Conservation (phyloP, 352 stramenopile genomes). For the Phytophthora hibernalis region DNA sequence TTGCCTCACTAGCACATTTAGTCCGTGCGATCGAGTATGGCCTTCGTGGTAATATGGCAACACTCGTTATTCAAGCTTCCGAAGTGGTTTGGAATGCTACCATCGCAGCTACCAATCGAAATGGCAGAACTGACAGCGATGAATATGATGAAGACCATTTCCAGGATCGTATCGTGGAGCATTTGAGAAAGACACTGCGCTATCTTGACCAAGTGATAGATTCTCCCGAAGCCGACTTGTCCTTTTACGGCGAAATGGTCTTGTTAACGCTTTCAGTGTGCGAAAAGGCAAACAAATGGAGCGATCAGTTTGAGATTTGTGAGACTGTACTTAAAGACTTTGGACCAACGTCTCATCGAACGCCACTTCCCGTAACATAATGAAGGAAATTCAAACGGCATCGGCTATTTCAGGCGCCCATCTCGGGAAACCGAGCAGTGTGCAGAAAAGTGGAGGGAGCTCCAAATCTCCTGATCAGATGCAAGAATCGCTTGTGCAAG, state of each 20-base stretch:
- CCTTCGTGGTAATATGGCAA: conserved; percentile 13
- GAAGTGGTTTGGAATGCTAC: conserved; percentile 86
- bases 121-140: conserved; percentile 22
- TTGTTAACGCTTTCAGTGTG: conserved; percentile 61
- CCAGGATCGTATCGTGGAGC: conserved; percentile 28
- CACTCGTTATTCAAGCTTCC: conserved; percentile 54
- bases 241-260: conserved; percentile 63
- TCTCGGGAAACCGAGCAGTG: conserved; percentile 45
- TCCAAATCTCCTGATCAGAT: conserved; percentile 45
- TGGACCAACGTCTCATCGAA: conserved; percentile 20
- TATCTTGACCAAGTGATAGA: conserved; percentile 34
- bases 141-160: conserved; percentile 26
- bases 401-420: conserved; percentile 67
- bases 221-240: conserved; percentile 4
- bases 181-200: conserved; percentile 32
- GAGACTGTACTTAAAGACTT: conserved; percentile 37
- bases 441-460: conserved; percentile 20
- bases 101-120: conserved; percentile 41
- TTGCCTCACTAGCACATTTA: conserved; percentile 63
- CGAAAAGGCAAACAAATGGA: conserved; percentile 60
- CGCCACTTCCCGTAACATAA: conserved; percentile 28
- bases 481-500: conserved; percentile 56
- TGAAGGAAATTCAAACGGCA: conserved; percentile 64
- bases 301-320: conserved; percentile 44
- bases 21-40: conserved; percentile 56